phyloP scores from a whole-genome alignment of 768 basidiomycete genomes.

The Tylopilus sp. region DNA sequence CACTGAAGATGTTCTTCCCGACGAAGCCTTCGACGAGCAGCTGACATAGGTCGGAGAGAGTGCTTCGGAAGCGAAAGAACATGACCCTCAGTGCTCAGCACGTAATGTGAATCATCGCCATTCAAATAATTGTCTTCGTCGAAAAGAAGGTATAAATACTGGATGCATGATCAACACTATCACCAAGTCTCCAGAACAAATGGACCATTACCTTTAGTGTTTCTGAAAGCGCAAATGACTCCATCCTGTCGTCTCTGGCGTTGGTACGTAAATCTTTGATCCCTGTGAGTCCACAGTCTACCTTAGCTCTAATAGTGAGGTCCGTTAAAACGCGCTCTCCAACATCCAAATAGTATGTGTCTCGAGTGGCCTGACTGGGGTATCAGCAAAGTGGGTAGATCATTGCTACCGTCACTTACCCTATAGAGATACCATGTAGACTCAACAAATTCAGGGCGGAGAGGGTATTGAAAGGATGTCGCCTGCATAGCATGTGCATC shows the following conservation, averaged over 20 bases:
- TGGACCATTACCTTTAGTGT: constrained; percentile 69
- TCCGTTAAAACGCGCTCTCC: constrained; percentile 83
- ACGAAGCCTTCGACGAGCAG: constrained; percentile 57
- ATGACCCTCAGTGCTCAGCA: constrained; percentile 96
- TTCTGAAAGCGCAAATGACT: constrained; percentile 92
- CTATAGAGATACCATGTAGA: constrained; percentile 95
- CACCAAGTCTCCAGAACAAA: not conserved
- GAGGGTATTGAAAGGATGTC: constrained; percentile 74
- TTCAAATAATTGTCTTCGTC: constrained; percentile 80
- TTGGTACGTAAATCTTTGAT: constrained; percentile 77
- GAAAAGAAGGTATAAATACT: constrained; percentile 94
- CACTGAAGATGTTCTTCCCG: constrained; percentile 70
- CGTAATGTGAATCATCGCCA: constrained; percentile 76
- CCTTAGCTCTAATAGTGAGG: constrained; percentile 67
- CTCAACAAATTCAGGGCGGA: constrained; percentile 92
- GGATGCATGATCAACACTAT: constrained; percentile 2
- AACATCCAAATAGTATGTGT: constrained; percentile 89
- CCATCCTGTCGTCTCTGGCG: constrained; percentile 90
- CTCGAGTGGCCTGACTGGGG: constrained; percentile 73
- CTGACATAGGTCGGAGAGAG: constrained; percentile 54
- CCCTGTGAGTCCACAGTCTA: constrained; percentile 82
- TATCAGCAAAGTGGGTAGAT: not conserved
- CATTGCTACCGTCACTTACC: constrained; percentile 38
- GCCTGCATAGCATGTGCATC: constrained; percentile 72
- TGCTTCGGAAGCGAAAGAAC: constrained; percentile 62